Percentiles rank a stretch among this genome's conserved stretches.
phyloP scores from a whole-genome alignment of 768 basidiomycete genomes.

The Rhizopogon sp. region DNA sequence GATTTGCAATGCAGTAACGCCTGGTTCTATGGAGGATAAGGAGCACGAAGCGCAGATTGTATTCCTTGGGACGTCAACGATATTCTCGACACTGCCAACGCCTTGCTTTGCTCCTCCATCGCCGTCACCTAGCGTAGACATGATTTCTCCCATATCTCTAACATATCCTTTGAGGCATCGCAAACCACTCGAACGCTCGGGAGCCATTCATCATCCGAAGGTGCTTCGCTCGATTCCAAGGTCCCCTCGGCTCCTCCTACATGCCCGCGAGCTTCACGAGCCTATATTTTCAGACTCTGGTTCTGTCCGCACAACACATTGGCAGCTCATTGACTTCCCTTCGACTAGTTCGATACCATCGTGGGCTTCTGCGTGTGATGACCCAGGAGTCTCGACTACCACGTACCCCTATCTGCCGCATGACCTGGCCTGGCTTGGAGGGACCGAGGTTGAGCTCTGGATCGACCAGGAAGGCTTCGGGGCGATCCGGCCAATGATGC shows the following conservation, averaged over 20 bases:
- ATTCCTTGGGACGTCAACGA: constrained; percentile 14
- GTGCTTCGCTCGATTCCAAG: constrained; percentile 10
- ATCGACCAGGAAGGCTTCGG: constrained; percentile 87
- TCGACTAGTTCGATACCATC: constrained; percentile 5
- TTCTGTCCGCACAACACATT: constrained; percentile 3
- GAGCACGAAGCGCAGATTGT: constrained; percentile 14
- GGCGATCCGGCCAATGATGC: constrained; percentile 52
- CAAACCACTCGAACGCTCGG: constrained; percentile 26
- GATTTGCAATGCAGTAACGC: constrained; percentile 4
- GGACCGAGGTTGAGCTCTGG: constrained; percentile 52
- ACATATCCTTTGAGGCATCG: constrained; percentile 18
- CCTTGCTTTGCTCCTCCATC: constrained; percentile 26
- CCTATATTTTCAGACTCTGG: background rate
- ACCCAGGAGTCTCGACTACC: background rate
- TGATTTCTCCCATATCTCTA: constrained; percentile 18
- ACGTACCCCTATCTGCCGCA: constrained; percentile 25
- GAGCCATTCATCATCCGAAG: constrained; percentile 21
- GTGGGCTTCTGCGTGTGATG: background rate
- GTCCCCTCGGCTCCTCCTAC: background rate
- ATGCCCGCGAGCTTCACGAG: background rate
- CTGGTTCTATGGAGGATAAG: constrained; percentile 7
- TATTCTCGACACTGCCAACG: constrained; percentile 22
- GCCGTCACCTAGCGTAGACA: constrained; percentile 22
- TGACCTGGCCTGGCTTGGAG: constrained; percentile 49
- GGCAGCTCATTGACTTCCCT: constrained; percentile 11